phyloP scores from a whole-genome alignment of 345 rosid species.

The Salix koriyanagi region DNA sequence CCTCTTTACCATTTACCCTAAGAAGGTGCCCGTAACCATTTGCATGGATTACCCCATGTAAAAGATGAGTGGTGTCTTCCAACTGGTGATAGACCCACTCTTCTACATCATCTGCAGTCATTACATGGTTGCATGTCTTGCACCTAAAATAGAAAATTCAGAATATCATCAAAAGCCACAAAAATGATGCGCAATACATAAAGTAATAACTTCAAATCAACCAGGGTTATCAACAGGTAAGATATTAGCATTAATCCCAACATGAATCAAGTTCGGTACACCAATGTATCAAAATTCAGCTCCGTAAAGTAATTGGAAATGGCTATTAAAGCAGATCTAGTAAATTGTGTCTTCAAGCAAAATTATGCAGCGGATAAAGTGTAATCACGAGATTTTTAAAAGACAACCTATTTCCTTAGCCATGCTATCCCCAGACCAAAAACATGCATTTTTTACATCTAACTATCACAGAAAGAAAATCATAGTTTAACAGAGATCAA shows the following conservation, averaged over 20 bases:
- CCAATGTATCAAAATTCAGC: not conserved
- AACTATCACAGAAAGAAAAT: not conserved
- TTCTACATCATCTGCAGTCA: conserved; percentile 45
- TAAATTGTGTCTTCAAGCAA: not conserved
- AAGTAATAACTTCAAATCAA: not conserved
- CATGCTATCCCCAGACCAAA: not conserved
- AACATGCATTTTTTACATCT: not conserved
- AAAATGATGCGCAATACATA: not conserved
- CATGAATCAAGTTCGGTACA: not conserved
- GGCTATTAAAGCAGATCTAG: not conserved
- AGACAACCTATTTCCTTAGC: not conserved
- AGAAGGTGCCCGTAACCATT: conserved; percentile 74
- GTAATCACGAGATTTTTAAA: not conserved
- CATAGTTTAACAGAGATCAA: not conserved
- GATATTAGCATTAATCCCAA: not conserved
- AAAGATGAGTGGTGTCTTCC: conserved; percentile 61
- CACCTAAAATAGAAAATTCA: conserved; percentile 31
- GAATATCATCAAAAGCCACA: not conserved
- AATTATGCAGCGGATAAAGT: not conserved
- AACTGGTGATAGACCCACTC: conserved; percentile 62
- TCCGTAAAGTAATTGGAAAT: not conserved
- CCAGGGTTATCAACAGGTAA: not conserved
- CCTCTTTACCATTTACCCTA: conserved; percentile 68
- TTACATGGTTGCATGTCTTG: conserved; percentile 47
- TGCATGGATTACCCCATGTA: conserved; percentile 61